phyloP scores from a whole-genome alignment of 495 filamentous ascomycete species.

The Aspergillus egyptiacus region DNA sequence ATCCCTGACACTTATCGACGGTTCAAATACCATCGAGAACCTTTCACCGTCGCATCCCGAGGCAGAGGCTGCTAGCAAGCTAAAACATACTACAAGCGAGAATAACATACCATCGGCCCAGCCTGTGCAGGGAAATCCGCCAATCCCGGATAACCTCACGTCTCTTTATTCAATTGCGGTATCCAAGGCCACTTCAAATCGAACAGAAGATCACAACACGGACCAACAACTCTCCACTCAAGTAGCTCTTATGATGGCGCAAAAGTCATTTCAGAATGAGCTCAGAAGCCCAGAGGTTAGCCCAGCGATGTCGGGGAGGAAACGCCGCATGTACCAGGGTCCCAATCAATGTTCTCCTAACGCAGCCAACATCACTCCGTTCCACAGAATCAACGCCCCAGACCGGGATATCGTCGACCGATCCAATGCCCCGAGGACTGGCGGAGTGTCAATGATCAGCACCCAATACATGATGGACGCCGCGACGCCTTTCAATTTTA shows the following conservation, averaged over 20 bases:
- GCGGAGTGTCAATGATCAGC: constrained; percentile 31
- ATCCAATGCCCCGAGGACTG: constrained; percentile 8
- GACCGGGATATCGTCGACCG: constrained; percentile 4
- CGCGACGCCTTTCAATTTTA: constrained; percentile 43
- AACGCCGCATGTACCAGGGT: constrained; percentile 11
- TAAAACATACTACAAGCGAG: constrained; percentile 26
- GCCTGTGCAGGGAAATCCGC: constrained; percentile 21
- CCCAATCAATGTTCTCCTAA: constrained; percentile 17
- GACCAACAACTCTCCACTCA: constrained; percentile 45
- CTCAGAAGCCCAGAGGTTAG: constrained; percentile 29
- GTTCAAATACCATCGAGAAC: constrained; percentile 18
- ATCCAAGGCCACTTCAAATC: constrained; percentile 20
- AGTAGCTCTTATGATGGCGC: constrained; percentile 43
- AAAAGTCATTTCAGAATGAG: constrained; percentile 44
- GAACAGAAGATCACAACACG: constrained; percentile 16
- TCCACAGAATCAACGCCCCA: constrained; percentile 20
- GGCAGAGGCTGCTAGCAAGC: not conserved
- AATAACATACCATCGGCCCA: constrained; percentile 40
- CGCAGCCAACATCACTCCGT: constrained; percentile 30
- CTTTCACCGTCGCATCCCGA: constrained; percentile 4
- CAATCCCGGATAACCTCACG: constrained; percentile 27
- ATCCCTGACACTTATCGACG: constrained; percentile 12
- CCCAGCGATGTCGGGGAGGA: constrained; percentile 13
- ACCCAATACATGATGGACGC: constrained; percentile 48
- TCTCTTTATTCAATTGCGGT: constrained; percentile 37